Conservation (phyloP, 495 filamentous ascomycete genomes). For the Pyrenula aspistea region DNA sequence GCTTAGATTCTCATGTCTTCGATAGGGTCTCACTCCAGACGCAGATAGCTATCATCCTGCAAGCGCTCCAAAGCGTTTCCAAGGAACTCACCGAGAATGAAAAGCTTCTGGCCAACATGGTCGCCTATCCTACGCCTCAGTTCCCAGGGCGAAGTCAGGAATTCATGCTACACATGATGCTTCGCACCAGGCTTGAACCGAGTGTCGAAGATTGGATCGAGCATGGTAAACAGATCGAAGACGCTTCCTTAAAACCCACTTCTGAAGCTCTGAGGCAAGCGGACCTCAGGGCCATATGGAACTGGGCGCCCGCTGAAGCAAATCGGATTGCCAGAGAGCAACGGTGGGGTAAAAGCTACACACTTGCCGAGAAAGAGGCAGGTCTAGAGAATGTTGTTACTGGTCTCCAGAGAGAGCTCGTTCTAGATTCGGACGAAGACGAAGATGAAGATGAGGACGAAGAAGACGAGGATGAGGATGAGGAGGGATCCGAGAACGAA, state of each 20-base stretch:
- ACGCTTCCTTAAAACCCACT: conserved; percentile 14
- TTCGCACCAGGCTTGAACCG: conserved; percentile 75
- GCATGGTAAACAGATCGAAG: conserved; percentile 35
- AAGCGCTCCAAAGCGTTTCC: conserved; percentile 47
- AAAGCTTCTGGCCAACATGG: conserved; percentile 47
- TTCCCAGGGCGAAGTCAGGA: conserved; percentile 64
- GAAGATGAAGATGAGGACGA: conserved; percentile 28
- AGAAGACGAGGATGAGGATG: conserved; percentile 36
- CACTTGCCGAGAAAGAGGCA: conserved; percentile 51
- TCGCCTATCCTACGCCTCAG: conserved; percentile 62
- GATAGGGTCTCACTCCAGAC: conserved; percentile 58
- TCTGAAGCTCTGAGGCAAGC: conserved; percentile 25
- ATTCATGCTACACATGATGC: conserved; percentile 44
- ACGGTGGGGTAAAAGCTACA: conserved; percentile 52
- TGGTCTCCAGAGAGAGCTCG: conserved; percentile 45
- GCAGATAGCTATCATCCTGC: conserved; percentile 51
- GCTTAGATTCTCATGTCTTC: background rate
- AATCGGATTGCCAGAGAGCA: conserved; percentile 34
- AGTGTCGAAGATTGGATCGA: conserved; percentile 61
- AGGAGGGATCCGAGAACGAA: conserved; percentile 11
- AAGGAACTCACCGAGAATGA: conserved; percentile 43
- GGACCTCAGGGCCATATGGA: conserved; percentile 31
- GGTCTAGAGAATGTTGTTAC: conserved; percentile 63
- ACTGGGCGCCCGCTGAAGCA: conserved; percentile 37
- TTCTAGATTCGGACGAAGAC: conserved; percentile 37